phyloP scores from a whole-genome alignment of 2,329 filamentous ascomycete genomes.

The Neofusicoccum kwambonambiense region DNA sequence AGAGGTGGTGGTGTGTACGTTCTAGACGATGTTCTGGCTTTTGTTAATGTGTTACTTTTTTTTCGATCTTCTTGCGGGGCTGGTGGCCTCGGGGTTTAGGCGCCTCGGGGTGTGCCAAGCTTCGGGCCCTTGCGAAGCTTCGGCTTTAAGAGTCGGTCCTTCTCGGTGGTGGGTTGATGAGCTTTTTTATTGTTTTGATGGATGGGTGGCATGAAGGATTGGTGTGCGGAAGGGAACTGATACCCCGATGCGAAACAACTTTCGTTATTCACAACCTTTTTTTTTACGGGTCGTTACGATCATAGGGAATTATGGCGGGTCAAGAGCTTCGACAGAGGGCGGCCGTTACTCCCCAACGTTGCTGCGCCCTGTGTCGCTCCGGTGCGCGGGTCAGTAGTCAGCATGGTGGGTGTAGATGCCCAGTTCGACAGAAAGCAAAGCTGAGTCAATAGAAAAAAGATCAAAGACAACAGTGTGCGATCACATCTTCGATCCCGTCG shows the following conservation, averaged over 20 bases:
- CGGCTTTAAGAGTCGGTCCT: background rate
- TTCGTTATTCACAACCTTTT: background rate
- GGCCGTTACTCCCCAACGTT: too few species aligned
- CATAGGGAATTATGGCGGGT: background rate
- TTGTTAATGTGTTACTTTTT: background rate
- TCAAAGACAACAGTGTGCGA: background rate
- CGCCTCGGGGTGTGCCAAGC: background rate
- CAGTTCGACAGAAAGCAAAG: background rate
- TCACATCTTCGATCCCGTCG: background rate
- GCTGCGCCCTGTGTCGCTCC: background rate
- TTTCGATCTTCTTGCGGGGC: background rate
- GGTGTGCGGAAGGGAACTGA: slow-evolving; percentile 13
- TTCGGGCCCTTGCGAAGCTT: too few species aligned
- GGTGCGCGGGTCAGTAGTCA: background rate
- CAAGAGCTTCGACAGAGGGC: background rate
- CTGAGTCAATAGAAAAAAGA: background rate
- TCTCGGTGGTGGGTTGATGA: background rate
- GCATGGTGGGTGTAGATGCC: background rate
- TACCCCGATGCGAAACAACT: slow-evolving; percentile 14
- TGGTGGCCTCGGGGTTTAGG: background rate
- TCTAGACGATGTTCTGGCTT: background rate
- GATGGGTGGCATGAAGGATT: background rate
- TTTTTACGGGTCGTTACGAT: background rate
- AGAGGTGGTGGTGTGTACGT: background rate
- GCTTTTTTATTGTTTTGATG: background rate